Percentiles rank a stretch among this genome's conserved stretches.
These are phyloP conservation scores for Venturiaceae sp. DNA, from an alignment of 2,329 filamentous ascomycete species.

Conservation along the genomic window DNA sequence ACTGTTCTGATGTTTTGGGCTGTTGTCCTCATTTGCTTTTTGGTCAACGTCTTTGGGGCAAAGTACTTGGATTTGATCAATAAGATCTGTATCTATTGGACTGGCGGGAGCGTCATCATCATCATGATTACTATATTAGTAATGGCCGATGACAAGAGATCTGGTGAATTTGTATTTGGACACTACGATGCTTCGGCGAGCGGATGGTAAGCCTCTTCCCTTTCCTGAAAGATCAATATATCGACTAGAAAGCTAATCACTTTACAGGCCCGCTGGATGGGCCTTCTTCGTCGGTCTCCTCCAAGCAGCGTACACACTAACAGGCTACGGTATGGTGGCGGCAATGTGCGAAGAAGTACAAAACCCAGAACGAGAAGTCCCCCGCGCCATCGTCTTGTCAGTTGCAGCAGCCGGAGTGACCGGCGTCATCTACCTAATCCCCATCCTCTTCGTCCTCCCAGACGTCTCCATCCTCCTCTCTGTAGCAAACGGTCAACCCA, in stretches of 20 bases:
- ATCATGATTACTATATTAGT: slow-evolving; percentile 56
- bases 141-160: slow-evolving; percentile 49
- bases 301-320: slow-evolving; percentile 53
- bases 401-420: slow-evolving; percentile 58
- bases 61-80: slow-evolving; percentile 52
- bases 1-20: slow-evolving; percentile 65
- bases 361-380: slow-evolving; percentile 35
- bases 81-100: slow-evolving; percentile 57
- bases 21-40: slow-evolving; percentile 55
- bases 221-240: neutral
- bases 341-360: slow-evolving; percentile 53
- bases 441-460: slow-evolving; percentile 67
- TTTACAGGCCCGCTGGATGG: slow-evolving; percentile 51
- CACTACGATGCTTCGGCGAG: slow-evolving; percentile 57
- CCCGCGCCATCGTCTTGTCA: slow-evolving; percentile 60
- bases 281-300: slow-evolving; percentile 63
- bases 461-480: slow-evolving; percentile 48
- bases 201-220: slow-evolving; percentile 25
- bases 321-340: slow-evolving; percentile 62
- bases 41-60: slow-evolving; percentile 55
- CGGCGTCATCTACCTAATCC: slow-evolving; percentile 58
- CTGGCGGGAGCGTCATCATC: slow-evolving; percentile 53
- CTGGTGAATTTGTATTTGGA: slow-evolving; percentile 55
- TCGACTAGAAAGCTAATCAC: neutral
- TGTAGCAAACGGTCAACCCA: slow-evolving; percentile 64